Evolutionary conservation across 129 eudicot genomes (phyloP).

Genomic region (Pulicaria dysenterica): DNA sequence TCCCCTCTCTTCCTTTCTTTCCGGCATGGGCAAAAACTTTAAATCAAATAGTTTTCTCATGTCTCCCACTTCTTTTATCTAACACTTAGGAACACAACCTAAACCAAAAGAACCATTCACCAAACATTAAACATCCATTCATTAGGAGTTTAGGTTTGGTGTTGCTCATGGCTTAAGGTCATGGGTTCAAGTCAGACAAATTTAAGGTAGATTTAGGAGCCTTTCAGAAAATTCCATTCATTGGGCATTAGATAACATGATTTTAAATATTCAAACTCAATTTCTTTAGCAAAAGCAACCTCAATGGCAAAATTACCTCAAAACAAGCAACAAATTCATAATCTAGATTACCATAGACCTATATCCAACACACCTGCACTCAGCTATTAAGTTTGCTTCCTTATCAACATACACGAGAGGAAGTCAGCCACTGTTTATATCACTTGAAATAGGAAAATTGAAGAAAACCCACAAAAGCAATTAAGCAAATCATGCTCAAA

Average conservation of each 20-base stretch:
- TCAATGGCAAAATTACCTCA: background rate
- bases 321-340: background rate
- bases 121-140: background rate
- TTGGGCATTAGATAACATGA: background rate
- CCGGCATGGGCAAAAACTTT: too few relatives aligned
- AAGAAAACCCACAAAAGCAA: conserved; percentile 8
- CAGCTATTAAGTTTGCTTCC: background rate
- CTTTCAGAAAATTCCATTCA: background rate
- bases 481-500: background rate
- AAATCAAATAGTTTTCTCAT: too few relatives aligned
- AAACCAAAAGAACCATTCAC: background rate
- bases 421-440: background rate
- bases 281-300: background rate
- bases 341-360: background rate
- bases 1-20: too few relatives aligned
- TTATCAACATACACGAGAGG: background rate
- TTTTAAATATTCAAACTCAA: background rate
- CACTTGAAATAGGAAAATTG: background rate
- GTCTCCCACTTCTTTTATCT: background rate
- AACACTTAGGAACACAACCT: background rate
- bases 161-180: too few relatives aligned
- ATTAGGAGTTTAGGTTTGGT: background rate
- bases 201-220: too few relatives aligned
- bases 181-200: too few relatives aligned
- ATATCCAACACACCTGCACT: background rate